Evolutionary conservation across 345 rosid species (phyloP).

Genomic region (Aegle marmelos): DNA sequence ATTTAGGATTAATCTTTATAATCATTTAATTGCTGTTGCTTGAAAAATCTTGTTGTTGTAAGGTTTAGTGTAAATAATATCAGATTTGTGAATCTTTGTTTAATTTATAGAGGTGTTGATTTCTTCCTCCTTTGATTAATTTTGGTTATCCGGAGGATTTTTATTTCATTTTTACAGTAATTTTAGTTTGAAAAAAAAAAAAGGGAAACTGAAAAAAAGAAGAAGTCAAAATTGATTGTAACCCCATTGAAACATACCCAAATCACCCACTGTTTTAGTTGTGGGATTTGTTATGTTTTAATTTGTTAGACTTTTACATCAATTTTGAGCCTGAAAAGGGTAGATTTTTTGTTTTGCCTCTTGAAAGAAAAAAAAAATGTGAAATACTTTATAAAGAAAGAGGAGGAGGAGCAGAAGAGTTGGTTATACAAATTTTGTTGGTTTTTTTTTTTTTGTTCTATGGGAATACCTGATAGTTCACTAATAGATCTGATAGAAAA

Average conservation of each 20-base stretch:
- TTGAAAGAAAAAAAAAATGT: neutral
- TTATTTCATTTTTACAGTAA: conserved; percentile 10
- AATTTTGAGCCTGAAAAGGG: conserved; percentile 11
- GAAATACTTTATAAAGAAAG: conserved; percentile 22
- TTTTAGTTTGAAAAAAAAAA: neutral
- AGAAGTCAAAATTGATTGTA: conserved; percentile 17
- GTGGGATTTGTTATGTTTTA: conserved; percentile 35
- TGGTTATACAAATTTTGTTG: conserved; percentile 29
- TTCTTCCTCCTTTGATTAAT: conserved; percentile 34
- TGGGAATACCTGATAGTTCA: conserved; percentile 76
- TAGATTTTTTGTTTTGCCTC: conserved; percentile 20
- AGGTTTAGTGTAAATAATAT: conserved; percentile 38
- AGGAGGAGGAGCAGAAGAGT: conserved; percentile 13
- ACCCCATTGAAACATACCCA: conserved; percentile 20
- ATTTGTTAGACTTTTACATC: conserved; percentile 5
- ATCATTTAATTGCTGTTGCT: neutral
- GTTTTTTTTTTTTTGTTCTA: conserved; percentile 43
- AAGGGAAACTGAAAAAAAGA: conserved; percentile 9
- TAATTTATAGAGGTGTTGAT: conserved; percentile 13
- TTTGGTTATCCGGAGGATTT: conserved; percentile 50
- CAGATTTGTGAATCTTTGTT: conserved; percentile 16
- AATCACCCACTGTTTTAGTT: conserved; percentile 56
- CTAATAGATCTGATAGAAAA: conserved; percentile 67
- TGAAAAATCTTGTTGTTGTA: conserved; percentile 6
- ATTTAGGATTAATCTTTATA: neutral